Percentiles rank a stretch among this genome's conserved stretches.
phyloP scores from a whole-genome alignment of 306 rosid species.

The Cucumis cinereus region DNA sequence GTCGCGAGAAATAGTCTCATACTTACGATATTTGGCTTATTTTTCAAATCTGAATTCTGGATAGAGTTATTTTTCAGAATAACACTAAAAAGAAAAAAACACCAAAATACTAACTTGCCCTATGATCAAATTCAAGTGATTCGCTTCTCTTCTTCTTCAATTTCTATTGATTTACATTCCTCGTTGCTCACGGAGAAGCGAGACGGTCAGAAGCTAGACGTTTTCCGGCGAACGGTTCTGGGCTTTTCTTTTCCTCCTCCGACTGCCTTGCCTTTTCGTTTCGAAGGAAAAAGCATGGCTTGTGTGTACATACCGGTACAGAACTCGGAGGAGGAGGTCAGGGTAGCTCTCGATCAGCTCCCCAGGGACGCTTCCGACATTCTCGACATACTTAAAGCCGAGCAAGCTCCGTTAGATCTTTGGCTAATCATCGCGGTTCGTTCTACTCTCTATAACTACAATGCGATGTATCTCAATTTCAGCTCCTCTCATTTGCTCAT shows the following conservation, averaged over 20 bases:
- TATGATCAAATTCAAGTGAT: no score
- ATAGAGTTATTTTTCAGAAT: no score
- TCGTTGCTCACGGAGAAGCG: background rate
- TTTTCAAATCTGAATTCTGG: no score
- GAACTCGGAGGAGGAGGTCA: slow-evolving; percentile 96
- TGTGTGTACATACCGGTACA: slow-evolving; percentile 91
- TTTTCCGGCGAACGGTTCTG: background rate
- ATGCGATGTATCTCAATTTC: background rate
- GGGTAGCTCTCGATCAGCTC: slow-evolving; percentile 91
- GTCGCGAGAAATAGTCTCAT: no score
- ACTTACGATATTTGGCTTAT: no score
- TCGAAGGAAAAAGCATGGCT: slow-evolving; percentile 39
- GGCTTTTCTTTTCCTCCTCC: background rate
- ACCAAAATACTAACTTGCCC: no score
- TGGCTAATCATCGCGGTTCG: slow-evolving; percentile 94
- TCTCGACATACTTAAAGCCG: slow-evolving; percentile 92
- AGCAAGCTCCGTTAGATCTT: slow-evolving; percentile 97
- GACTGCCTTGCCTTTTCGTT: background rate
- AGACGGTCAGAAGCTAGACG: slow-evolving; percentile 22
- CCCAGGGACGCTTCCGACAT: slow-evolving; percentile 92
- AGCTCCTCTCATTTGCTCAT: background rate
- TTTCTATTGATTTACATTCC: no score
- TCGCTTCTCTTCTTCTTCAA: no score
- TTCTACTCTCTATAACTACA: background rate
- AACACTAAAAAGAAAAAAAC: no score